Conservation (phyloP, 176 grass and related monocot species). For the Secale cereale region DNA sequence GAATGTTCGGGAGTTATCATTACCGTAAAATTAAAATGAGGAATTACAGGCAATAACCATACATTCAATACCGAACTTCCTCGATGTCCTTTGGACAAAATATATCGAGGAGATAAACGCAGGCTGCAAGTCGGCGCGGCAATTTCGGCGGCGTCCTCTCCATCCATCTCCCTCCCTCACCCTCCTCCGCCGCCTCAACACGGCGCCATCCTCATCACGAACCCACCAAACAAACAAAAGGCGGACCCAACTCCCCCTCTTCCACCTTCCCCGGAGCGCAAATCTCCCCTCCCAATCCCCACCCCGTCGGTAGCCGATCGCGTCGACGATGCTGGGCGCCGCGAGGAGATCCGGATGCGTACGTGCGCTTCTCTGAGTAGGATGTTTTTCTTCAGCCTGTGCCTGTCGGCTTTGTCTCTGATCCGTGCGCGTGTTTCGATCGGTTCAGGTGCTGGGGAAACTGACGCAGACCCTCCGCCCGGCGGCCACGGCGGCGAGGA, state of each 20-base stretch:
- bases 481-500: slow-evolving; percentile 39
- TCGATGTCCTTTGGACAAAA: neutral
- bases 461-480: slow-evolving; percentile 47
- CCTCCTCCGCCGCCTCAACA: neutral
- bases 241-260: neutral
- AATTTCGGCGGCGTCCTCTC: neutral
- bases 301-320: neutral
- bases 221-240: neutral
- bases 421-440: neutral
- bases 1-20: too few species aligned
- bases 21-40: too few species aligned
- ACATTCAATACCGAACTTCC: neutral
- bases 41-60: neutral
- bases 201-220: neutral
- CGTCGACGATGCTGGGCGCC: slow-evolving; percentile 69
- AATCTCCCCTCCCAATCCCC: neutral
- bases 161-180: neutral
- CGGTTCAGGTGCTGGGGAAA: slow-evolving; percentile 58
- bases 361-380: neutral
- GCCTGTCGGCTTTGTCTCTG: neutral
- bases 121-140: neutral
- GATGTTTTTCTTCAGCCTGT: neutral
- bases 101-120: neutral
- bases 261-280: neutral
- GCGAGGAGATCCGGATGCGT: slow-evolving; percentile 65